Percentiles rank a stretch among this genome's conserved stretches.
phyloP scores from a whole-genome alignment of 2,329 filamentous ascomycete genomes.

The Fusarium nanum region DNA sequence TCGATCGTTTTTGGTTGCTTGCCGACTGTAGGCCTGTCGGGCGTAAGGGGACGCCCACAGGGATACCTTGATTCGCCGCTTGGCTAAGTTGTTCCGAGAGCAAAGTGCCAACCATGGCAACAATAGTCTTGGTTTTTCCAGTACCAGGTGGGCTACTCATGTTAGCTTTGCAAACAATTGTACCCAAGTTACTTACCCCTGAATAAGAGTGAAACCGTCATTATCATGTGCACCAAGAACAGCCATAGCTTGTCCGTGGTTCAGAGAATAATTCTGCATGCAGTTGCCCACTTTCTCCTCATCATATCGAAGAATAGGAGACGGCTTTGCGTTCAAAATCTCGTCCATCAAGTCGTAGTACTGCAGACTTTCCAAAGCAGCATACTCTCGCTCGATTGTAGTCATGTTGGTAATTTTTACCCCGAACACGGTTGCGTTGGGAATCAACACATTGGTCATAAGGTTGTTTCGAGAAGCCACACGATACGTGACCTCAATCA shows the following conservation, averaged over 20 bases:
- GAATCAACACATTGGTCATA: slow-evolving; percentile 71
- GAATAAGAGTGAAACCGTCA: slow-evolving; percentile 95
- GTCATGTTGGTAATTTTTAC: slow-evolving; percentile 93
- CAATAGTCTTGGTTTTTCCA: slow-evolving; percentile 97
- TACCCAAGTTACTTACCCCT: slow-evolving; percentile 69
- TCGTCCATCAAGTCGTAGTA: slow-evolving; percentile 98
- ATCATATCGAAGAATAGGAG: slow-evolving; percentile 84
- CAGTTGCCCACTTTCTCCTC: slow-evolving; percentile 77
- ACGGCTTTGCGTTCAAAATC: slow-evolving; percentile 88
- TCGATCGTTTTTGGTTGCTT: slow-evolving; percentile 57
- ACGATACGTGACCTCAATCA: slow-evolving; percentile 86
- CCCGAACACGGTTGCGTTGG: slow-evolving; percentile 76
- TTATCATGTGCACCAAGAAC: slow-evolving; percentile 94
- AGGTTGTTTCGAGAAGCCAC: slow-evolving; percentile 75
- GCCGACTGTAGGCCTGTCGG: slow-evolving; percentile 39
- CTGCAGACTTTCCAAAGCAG: slow-evolving; percentile 87
- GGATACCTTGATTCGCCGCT: slow-evolving; percentile 48
- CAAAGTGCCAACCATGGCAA: slow-evolving; percentile 92
- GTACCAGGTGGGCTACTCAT: slow-evolving; percentile 83
- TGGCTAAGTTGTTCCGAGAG: slow-evolving; percentile 54
- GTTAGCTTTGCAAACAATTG: slow-evolving; percentile 45
- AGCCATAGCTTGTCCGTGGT: slow-evolving; percentile 88
- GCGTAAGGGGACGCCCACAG: slow-evolving; percentile 48
- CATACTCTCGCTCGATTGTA: slow-evolving; percentile 94
- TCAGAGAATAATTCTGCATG: slow-evolving; percentile 83